These are phyloP conservation scores for Mycena haematopus DNA, from an alignment of 768 basidiomycete genomes.

Conservation along the genomic window DNA sequence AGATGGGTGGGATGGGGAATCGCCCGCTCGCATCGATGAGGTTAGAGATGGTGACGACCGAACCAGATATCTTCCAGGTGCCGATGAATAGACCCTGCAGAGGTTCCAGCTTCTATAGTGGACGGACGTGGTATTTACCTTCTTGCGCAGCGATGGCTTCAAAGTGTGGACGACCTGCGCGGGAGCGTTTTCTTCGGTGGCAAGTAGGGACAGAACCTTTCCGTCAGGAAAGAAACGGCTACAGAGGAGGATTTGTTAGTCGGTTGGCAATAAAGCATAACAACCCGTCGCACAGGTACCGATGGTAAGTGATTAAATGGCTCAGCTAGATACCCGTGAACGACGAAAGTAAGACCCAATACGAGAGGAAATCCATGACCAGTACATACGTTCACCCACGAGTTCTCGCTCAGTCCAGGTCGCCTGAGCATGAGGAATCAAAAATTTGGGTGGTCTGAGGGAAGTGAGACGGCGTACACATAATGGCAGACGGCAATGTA, in stretches of 20 bases:
- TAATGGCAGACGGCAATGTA: conserved; percentile 95
- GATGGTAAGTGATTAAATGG: conserved; percentile 91
- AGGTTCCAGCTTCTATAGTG: neutral
- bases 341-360: conserved; percentile 21
- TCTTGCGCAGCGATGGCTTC: conserved; percentile 78
- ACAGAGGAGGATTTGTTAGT: conserved; percentile 2
- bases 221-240: conserved; percentile 91
- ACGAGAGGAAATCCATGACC: conserved; percentile 4
- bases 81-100: conserved; percentile 74
- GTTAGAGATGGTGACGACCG: conserved; percentile 64
- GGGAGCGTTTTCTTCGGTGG: conserved; percentile 78
- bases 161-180: conserved; percentile 77
- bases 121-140: conserved; percentile 44
- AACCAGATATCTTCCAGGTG: conserved; percentile 72
- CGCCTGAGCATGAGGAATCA: too few relatives aligned
- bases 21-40: conserved; percentile 64
- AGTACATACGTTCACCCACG: conserved; percentile 80
- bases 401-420: conserved; percentile 78
- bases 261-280: neutral
- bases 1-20: conserved; percentile 37
- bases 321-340: conserved; percentile 56
- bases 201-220: conserved; percentile 82
- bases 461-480: too few relatives aligned
- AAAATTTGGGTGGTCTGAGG: too few relatives aligned
- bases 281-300: conserved; percentile 74